Conservation (phyloP, 2,329 filamentous ascomycete genomes). For the Tolypocladium cylindrosporum region DNA sequence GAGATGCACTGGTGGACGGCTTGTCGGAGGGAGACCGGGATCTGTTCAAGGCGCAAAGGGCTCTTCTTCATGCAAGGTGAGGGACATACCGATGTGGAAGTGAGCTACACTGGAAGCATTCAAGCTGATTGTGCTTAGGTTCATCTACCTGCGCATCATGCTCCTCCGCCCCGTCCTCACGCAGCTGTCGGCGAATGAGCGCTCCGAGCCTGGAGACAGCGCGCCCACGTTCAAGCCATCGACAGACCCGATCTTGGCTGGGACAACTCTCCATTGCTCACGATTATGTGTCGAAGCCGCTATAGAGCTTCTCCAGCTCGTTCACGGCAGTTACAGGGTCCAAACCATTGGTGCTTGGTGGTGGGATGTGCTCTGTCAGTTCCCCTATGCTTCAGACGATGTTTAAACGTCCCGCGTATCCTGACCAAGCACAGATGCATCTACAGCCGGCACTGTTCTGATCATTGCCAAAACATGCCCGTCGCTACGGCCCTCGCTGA, state of each 20-base stretch:
- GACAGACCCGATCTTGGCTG: not conserved
- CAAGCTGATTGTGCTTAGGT: not conserved
- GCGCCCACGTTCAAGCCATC: conserved; percentile 1
- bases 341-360: conserved; percentile 21
- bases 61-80: conserved; percentile 1
- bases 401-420: not conserved
- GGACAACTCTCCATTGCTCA: conserved; percentile 14
- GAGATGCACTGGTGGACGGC: not conserved
- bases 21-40: not conserved
- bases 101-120: too few species aligned
- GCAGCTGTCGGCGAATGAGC: conserved; percentile 11
- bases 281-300: conserved; percentile 19
- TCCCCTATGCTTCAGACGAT: not conserved
- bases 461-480: conserved; percentile 6
- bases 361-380: conserved; percentile 28
- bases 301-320: conserved; percentile 17
- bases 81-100: not conserved
- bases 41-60: not conserved
- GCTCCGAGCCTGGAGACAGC: not conserved
- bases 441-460: conserved; percentile 9
- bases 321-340: conserved; percentile 17
- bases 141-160: conserved; percentile 7
- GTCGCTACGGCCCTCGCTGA: not conserved
- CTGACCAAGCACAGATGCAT: conserved; percentile 4
- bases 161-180: conserved; percentile 11